A percentile compares a stretch with the other conserved stretches of the same genome.
Evolutionary conservation across 2,329 filamentous ascomycete genomes (phyloP).

Genomic region (Monosporascus cannonballus): DNA sequence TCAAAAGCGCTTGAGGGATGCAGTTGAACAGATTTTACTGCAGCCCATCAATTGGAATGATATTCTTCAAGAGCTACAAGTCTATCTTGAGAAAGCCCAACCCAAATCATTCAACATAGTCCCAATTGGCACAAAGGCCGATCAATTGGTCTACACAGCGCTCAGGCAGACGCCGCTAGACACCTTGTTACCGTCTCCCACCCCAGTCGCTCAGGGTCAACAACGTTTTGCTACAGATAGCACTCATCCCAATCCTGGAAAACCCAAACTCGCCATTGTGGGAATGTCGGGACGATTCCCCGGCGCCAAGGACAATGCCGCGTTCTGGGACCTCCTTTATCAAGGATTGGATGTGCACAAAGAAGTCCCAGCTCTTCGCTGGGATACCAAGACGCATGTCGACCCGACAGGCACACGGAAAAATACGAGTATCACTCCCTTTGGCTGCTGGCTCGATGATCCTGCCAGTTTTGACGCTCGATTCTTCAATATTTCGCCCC

Average conservation of each 20-base stretch:
- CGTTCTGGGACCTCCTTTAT: constrained; percentile 19
- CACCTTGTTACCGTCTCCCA: constrained; percentile 2
- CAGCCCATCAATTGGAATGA: constrained; percentile 11
- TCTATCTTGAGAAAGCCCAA: constrained; percentile 6
- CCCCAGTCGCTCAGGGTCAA: background rate
- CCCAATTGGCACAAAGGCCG: constrained; percentile 9
- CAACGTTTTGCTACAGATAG: background rate
- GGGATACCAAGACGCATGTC: constrained; percentile 13
- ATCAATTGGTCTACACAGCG: constrained; percentile 10
- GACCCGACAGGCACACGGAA: constrained; percentile 14
- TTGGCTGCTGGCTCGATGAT: constrained; percentile 14
- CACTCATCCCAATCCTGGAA: constrained; percentile 1
- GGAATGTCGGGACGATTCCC: constrained; percentile 17
- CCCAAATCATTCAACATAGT: constrained; percentile 5
- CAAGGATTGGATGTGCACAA: constrained; percentile 19
- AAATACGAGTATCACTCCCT: constrained; percentile 12
- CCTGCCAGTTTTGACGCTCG: constrained; percentile 15
- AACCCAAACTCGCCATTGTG: constrained; percentile 19
- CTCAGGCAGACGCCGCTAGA: constrained; percentile 10
- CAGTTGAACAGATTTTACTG: constrained; percentile 13
- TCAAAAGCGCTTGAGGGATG: constrained; percentile 7
- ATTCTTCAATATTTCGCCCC: constrained; percentile 20
- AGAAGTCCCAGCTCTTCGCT: constrained; percentile 12
- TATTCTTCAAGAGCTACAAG: constrained; percentile 6
- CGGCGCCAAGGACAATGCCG: constrained; percentile 13